Conservation (phyloP, 768 basidiomycete species). For the Clitopilus hobsonii region DNA sequence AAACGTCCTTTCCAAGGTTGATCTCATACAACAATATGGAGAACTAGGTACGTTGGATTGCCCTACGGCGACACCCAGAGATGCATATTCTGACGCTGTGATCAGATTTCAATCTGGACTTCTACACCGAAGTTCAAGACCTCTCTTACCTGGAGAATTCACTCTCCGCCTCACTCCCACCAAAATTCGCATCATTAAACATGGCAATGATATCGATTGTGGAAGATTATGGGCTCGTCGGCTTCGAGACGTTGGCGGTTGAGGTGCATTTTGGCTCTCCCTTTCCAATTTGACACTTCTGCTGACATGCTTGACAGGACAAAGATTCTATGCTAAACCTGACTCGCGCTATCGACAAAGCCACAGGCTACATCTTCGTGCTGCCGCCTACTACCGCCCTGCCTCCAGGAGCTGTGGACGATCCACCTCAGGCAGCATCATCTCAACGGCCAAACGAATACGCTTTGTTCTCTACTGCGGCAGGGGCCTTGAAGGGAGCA, state of each 20-base stretch:
- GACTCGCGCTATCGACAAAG: conserved; percentile 79
- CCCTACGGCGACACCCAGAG: not conserved
- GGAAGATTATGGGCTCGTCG: conserved; percentile 89
- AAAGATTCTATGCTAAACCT: conserved; percentile 93
- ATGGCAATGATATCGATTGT: conserved; percentile 89
- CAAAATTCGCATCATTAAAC: conserved; percentile 76
- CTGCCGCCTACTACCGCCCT: conserved; percentile 36
- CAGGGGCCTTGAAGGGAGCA: conserved; percentile 45
- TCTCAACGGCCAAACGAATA: conserved; percentile 59
- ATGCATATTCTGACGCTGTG: conserved; percentile 4
- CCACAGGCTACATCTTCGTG: conserved; percentile 87
- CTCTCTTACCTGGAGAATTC: conserved; percentile 80
- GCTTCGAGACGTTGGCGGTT: conserved; percentile 95
- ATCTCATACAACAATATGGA: conserved; percentile 86
- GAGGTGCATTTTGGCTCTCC: conserved; percentile 49
- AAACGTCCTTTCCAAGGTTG: conserved; percentile 95
- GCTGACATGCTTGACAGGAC: conserved; percentile 47
- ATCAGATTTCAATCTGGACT: conserved; percentile 93
- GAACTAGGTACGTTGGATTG: conserved; percentile 64
- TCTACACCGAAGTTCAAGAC: conserved; percentile 98
- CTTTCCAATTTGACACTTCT: not conserved
- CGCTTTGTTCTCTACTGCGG: conserved; percentile 63
- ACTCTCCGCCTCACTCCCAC: conserved; percentile 53
- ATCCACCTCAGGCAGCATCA: conserved; percentile 25
- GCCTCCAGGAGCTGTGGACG: conserved; percentile 31